These are phyloP conservation scores for Hemerocallis citrina DNA, from an alignment of 106 monocot species.

Conservation along the genomic window DNA sequence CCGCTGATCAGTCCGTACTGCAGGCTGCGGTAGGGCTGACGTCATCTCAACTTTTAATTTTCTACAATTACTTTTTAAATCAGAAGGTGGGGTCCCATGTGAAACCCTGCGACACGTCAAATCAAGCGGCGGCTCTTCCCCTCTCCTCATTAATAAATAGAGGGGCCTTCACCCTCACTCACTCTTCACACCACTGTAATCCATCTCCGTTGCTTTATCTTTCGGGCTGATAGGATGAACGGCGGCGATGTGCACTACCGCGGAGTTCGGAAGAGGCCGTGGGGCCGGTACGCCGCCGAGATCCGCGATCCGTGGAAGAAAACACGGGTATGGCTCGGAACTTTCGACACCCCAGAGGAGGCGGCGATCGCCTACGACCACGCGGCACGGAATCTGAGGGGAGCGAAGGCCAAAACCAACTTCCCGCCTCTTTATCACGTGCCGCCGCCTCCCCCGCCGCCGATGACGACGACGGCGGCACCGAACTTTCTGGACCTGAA, in stretches of 20 bases:
- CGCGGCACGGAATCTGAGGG: constrained; percentile 2
- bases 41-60: not conserved
- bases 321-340: constrained; percentile 11
- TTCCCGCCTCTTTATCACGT: constrained; percentile 8
- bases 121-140: not conserved
- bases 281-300: constrained; percentile 11
- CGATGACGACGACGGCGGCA: no score
- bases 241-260: constrained; percentile 9
- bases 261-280: constrained; percentile 10
- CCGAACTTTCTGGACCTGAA: no score
- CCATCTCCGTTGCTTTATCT: no score
- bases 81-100: not conserved
- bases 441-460: constrained; percentile 18
- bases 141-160: no score
- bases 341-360: constrained; percentile 13
- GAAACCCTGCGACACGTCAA: constrained; percentile 3
- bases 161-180: no score
- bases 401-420: constrained; percentile 7
- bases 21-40: not conserved
- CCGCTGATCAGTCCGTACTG: constrained; percentile 2
- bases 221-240: no score
- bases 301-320: not conserved
- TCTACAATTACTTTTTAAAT: no score
- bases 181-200: no score
- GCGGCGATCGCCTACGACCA: constrained; percentile 11